phyloP scores from a whole-genome alignment of 352 stramenopile species.

The Pythium rhizo-oryzae region DNA sequence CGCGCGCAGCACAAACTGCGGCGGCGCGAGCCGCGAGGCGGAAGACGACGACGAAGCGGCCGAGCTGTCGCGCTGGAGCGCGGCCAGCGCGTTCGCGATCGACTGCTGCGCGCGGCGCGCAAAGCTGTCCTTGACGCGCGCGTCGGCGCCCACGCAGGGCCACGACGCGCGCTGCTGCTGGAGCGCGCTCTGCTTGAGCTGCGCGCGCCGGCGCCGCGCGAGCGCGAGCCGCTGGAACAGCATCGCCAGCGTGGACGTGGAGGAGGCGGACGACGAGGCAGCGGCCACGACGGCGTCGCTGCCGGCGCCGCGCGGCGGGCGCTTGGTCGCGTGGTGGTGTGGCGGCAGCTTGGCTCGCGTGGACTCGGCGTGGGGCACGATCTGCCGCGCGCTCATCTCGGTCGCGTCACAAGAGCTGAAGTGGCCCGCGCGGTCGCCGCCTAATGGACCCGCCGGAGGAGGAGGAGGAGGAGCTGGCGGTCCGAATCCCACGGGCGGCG shows the following conservation, averaged over 20 bases:
- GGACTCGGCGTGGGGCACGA: slow-evolving; percentile 11
- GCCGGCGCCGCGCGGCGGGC: not conserved
- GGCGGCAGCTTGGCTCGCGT: not conserved
- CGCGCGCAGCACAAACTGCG: slow-evolving; percentile 26
- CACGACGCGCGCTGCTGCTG: slow-evolving; percentile 23
- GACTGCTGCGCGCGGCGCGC: slow-evolving; percentile 25
- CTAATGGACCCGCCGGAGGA: not conserved
- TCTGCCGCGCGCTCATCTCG: slow-evolving; percentile 22
- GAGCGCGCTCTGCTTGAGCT: slow-evolving; percentile 2
- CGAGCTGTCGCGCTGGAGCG: slow-evolving; percentile 14
- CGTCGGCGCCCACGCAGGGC: slow-evolving; percentile 2
- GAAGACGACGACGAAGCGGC: not conserved
- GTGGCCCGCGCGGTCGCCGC: not conserved
- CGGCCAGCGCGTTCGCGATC: slow-evolving; percentile 15
- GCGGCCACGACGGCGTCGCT: not conserved
- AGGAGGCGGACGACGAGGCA: not conserved
- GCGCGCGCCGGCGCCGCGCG: slow-evolving; percentile 1
- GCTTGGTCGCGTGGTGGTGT: not conserved
- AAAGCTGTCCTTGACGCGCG: not conserved
- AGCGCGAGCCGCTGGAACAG: slow-evolving; percentile 20
- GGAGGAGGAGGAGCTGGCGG: not conserved
- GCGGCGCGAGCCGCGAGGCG: slow-evolving; percentile 16
- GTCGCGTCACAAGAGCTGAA: not conserved
- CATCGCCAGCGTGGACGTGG: slow-evolving; percentile 6
- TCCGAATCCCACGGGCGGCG: not conserved